Evolutionary conservation across 768 basidiomycete species (phyloP).

Genomic region (Mycena capillaripes): DNA sequence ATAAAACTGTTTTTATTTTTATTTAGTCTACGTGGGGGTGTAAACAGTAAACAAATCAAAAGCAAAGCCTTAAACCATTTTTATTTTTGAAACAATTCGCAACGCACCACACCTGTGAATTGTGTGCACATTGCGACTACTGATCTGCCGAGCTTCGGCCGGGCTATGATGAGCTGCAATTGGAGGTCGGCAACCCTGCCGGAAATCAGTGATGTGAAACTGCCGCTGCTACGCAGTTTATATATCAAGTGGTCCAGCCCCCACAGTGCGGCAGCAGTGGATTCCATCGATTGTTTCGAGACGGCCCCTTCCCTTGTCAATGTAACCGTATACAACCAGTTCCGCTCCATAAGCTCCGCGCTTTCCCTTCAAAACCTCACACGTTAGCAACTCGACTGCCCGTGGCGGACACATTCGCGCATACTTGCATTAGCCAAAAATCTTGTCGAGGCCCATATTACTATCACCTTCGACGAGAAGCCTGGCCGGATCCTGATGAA

Average conservation of each 20-base stretch:
- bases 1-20: too few species aligned
- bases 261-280: background rate
- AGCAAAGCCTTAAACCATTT: too few species aligned
- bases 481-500: background rate
- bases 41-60: too few species aligned
- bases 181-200: too few species aligned
- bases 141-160: too few species aligned
- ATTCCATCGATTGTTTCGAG: conserved; percentile 6
- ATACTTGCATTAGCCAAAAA: background rate
- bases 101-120: too few species aligned
- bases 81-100: too few species aligned
- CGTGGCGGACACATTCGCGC: background rate
- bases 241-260: background rate
- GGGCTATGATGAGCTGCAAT: too few species aligned
- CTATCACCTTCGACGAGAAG: background rate
- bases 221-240: background rate
- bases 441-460: background rate
- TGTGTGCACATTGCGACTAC: too few species aligned
- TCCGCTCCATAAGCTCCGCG: background rate
- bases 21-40: too few species aligned
- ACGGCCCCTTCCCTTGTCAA: background rate
- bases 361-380: background rate
- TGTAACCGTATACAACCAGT: background rate
- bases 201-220: too few species aligned
- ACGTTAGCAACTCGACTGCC: background rate